Percentiles rank a stretch among this genome's conserved stretches.
Evolutionary conservation across 2,329 filamentous ascomycete species (phyloP).

Genomic region (Fusarium sp.): DNA sequence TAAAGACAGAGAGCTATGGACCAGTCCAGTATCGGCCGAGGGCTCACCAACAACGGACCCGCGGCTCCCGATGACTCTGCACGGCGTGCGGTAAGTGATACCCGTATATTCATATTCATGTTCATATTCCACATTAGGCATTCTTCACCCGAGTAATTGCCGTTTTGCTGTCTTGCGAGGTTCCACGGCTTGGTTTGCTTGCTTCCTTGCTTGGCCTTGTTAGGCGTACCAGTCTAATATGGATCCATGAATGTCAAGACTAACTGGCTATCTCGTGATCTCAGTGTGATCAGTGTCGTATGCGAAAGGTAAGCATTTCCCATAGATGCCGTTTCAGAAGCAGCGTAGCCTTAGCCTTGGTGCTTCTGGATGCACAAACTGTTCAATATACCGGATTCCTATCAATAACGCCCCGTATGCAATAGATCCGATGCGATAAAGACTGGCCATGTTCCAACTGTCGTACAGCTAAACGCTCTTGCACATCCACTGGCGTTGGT

Average conservation of each 20-base stretch:
- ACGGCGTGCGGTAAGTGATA: slow-evolving; percentile 52
- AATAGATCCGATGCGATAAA: slow-evolving; percentile 68
- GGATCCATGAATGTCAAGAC: neutral
- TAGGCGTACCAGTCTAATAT: neutral
- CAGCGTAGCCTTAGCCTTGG: slow-evolving; percentile 8
- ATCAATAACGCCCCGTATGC: slow-evolving; percentile 36
- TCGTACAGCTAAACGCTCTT: slow-evolving; percentile 62
- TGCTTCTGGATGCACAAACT: neutral
- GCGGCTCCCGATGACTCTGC: slow-evolving; percentile 52
- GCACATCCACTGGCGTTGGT: slow-evolving; percentile 65
- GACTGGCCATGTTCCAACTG: slow-evolving; percentile 69
- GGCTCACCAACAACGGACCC: slow-evolving; percentile 34
- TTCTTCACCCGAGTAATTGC: neutral
- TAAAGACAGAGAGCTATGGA: slow-evolving; percentile 26
- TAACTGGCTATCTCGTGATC: slow-evolving; percentile 9
- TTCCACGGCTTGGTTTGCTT: neutral
- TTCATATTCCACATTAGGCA: slow-evolving; percentile 14
- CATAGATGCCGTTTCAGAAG: slow-evolving; percentile 7
- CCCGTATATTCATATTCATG: neutral
- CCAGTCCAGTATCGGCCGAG: slow-evolving; percentile 24
- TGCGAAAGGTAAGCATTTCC: slow-evolving; percentile 52
- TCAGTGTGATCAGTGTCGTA: slow-evolving; percentile 60
- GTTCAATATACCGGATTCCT: neutral
- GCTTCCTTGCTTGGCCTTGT: neutral
- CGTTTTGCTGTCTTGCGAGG: neutral